These are phyloP conservation scores for Ogataea ganodermae DNA, from an alignment of 805 yeast species.

Conservation along the genomic window DNA sequence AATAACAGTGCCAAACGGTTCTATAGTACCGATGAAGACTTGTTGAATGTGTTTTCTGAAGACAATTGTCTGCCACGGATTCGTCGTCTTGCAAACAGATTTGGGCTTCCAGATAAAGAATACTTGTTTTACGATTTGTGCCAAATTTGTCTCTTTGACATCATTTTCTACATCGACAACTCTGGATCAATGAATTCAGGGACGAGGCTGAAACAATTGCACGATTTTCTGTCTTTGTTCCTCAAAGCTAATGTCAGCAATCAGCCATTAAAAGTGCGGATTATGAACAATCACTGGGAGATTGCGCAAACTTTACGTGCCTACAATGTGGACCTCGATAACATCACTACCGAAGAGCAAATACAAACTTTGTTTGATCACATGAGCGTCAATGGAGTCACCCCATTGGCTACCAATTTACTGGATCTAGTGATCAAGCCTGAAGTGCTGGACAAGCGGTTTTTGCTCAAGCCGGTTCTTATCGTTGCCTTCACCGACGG, in stretches of 20 bases:
- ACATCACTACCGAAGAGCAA: constrained; percentile 22
- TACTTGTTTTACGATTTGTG: constrained; percentile 26
- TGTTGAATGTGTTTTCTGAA: constrained; percentile 18
- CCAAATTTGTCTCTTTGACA: constrained; percentile 26
- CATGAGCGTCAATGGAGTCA: constrained; percentile 24
- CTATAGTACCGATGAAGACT: constrained; percentile 23
- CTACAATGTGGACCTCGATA: constrained; percentile 19
- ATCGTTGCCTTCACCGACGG: constrained; percentile 29
- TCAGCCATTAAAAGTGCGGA: constrained; percentile 24
- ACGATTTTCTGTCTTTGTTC: constrained; percentile 22
- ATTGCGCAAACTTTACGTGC: constrained; percentile 11
- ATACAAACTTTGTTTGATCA: constrained; percentile 17
- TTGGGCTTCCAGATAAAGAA: constrained; percentile 21
- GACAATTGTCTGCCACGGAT: constrained; percentile 26
- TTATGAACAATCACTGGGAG: constrained; percentile 27
- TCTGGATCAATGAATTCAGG: constrained; percentile 28
- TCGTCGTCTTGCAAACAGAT: constrained; percentile 22
- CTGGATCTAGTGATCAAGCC: constrained; percentile 24
- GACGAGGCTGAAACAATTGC: constrained; percentile 23
- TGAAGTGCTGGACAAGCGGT: constrained; percentile 16
- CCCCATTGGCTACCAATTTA: constrained; percentile 26
- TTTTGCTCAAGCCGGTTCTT: constrained; percentile 20
- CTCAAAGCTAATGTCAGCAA: constrained; percentile 24
- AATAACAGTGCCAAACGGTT: constrained; percentile 13
- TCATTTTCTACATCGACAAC: constrained; percentile 26